These are phyloP conservation scores for Colletotrichum noveboracense DNA, from an alignment of 2,329 filamentous ascomycete species.

Conservation along the genomic window DNA sequence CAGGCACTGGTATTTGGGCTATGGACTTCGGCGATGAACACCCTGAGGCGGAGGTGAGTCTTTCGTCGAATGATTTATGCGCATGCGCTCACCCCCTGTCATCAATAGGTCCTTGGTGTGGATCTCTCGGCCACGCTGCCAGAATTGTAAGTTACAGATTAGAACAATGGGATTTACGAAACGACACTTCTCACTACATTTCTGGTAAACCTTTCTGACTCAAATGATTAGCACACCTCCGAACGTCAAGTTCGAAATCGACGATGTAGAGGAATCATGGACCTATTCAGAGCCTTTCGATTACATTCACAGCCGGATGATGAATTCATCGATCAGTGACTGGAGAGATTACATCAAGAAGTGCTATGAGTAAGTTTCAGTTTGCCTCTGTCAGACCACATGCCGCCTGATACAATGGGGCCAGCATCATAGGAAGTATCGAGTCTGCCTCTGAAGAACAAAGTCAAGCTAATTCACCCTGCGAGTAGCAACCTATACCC, in stretches of 20 bases:
- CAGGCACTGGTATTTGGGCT: slow-evolving; percentile 34
- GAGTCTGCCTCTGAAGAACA: no score
- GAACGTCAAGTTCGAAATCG: slow-evolving; percentile 44
- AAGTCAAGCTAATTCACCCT: not conserved
- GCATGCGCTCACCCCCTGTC: not conserved
- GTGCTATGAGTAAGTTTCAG: not conserved
- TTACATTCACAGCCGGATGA: slow-evolving; percentile 62
- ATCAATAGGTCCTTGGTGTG: not conserved
- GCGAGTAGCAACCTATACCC: not conserved
- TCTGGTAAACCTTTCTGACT: not conserved
- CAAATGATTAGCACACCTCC: slow-evolving; percentile 37
- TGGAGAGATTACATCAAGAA: not conserved
- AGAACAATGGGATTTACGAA: no score
- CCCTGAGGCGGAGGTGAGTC: slow-evolving; percentile 31
- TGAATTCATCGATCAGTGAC: slow-evolving; percentile 55
- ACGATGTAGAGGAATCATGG: slow-evolving; percentile 35
- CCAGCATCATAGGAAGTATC: no score
- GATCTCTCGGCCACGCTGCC: not conserved
- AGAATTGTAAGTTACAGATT: not conserved
- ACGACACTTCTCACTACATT: no score
- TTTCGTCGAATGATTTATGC: not conserved
- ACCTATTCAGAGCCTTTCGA: slow-evolving; percentile 50
- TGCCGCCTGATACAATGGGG: not conserved
- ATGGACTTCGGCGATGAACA: slow-evolving; percentile 46
- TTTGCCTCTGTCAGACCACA: no score